Evolutionary conservation across 441 rosid species (phyloP).

Genomic region (Geranium incanum): DNA sequence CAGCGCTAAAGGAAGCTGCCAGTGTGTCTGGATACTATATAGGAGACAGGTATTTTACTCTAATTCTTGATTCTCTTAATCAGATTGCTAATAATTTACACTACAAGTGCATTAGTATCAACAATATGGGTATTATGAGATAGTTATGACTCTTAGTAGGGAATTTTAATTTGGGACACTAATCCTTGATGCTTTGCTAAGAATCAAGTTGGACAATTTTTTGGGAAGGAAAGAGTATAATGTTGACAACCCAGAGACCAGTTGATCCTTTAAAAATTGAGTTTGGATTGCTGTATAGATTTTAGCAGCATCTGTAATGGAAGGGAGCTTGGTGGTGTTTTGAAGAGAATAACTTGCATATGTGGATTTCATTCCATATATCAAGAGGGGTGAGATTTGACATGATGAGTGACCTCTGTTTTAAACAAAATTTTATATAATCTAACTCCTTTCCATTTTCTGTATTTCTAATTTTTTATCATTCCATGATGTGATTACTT

Average conservation of each 20-base stretch:
- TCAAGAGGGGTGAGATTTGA: neutral
- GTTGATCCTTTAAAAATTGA: too few species aligned
- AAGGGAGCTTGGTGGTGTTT: neutral
- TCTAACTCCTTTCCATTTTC: slow-evolving; percentile 2
- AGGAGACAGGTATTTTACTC: neutral
- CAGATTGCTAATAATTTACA: neutral
- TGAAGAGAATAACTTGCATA: neutral
- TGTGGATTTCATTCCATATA: too few species aligned
- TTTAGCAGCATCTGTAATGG: neutral
- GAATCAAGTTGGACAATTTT: too few species aligned
- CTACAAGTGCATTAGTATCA: neutral
- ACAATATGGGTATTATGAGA: neutral
- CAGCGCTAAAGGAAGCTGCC: slow-evolving; percentile 1
- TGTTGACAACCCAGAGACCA: too few species aligned
- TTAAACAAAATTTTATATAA: slow-evolving; percentile 9
- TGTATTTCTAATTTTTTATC: neutral
- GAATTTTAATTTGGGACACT: too few species aligned
- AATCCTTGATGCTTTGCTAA: too few species aligned
- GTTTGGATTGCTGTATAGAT: neutral
- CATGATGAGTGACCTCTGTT: neutral
- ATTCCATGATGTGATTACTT: too few species aligned
- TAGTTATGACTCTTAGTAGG: too few species aligned
- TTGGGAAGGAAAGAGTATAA: too few species aligned
- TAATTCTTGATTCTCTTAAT: neutral
- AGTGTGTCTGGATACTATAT: neutral